Conservation (phyloP, 805 yeast species). For the Citeromyces matritensis region DNA sequence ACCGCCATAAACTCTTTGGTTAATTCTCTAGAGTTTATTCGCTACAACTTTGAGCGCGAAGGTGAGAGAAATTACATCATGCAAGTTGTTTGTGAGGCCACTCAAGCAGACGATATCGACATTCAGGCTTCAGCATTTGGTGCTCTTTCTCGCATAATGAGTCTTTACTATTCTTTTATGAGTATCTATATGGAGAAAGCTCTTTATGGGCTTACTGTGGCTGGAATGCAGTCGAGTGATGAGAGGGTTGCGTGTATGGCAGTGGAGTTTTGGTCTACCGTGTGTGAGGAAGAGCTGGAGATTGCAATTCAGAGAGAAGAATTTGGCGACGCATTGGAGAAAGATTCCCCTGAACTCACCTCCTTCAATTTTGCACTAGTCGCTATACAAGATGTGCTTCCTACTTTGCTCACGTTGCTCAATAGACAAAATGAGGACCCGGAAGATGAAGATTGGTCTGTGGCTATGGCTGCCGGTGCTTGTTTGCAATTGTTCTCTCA, state of each 20-base stretch:
- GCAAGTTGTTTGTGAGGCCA: constrained; percentile 98
- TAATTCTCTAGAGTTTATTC: constrained; percentile 80
- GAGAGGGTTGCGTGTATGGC: constrained; percentile 95
- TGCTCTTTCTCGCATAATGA: constrained; percentile 85
- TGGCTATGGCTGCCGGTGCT: constrained; percentile 97
- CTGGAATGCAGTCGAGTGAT: constrained; percentile 77
- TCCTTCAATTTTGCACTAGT: constrained; percentile 73
- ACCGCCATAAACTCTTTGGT: constrained; percentile 89
- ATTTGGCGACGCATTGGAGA: constrained; percentile 21
- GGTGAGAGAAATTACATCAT: constrained; percentile 93
- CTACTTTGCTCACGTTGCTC: constrained; percentile 66
- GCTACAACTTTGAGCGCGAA: constrained; percentile 77
- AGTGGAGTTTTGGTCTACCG: constrained; percentile 97
- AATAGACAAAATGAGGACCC: constrained; percentile 87
- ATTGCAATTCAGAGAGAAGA: constrained; percentile 57
- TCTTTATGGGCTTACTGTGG: constrained; percentile 72
- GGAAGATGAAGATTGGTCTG: constrained; percentile 95
- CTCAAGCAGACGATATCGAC: constrained; percentile 74
- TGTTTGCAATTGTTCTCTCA: constrained; percentile 91
- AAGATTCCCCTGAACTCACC: constrained; percentile 12
- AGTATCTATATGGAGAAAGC: constrained; percentile 96
- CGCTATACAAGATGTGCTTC: constrained; percentile 76
- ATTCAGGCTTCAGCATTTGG: constrained; percentile 93
- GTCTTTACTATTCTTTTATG: constrained; percentile 80
- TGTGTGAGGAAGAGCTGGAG: constrained; percentile 94